phyloP scores from a whole-genome alignment of 2,329 filamentous ascomycete genomes.

The Xylariaceae sp. region DNA sequence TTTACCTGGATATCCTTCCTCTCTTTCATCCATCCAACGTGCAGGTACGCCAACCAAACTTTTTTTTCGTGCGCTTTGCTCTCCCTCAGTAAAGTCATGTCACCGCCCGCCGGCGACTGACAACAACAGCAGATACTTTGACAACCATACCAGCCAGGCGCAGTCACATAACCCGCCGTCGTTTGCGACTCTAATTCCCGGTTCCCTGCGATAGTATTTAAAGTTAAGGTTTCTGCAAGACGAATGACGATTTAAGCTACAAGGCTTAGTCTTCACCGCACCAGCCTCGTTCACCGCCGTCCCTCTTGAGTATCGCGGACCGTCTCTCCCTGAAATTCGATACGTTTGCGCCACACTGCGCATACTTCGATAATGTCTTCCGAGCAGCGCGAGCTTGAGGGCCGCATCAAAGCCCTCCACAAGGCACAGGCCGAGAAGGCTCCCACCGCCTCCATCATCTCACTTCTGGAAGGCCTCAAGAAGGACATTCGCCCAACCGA shows the following conservation, averaged over 20 bases:
- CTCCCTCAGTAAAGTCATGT: no score
- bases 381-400: slow-evolving; percentile 73
- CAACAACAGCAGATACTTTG: background rate
- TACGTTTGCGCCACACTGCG: background rate
- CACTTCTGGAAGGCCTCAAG: slow-evolving; percentile 72
- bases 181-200: background rate
- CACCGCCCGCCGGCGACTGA: background rate
- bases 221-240: background rate
- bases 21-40: no score
- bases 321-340: background rate
- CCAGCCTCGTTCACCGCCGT: background rate
- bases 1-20: background rate
- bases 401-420: slow-evolving; percentile 69
- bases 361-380: slow-evolving; percentile 43
- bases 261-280: background rate
- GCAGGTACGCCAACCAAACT: no score
- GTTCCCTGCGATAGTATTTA: background rate
- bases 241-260: background rate
- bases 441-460: slow-evolving; percentile 63
- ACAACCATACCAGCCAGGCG: background rate
- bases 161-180: background rate
- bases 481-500: slow-evolving; percentile 78
- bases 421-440: slow-evolving; percentile 75
- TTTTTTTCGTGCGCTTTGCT: no score
- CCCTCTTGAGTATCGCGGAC: background rate